A percentile compares a stretch with the other conserved stretches of the same genome.
Evolutionary conservation across 2,329 filamentous ascomycete species (phyloP).

Genomic region (Fusarium keratoplasticum): DNA sequence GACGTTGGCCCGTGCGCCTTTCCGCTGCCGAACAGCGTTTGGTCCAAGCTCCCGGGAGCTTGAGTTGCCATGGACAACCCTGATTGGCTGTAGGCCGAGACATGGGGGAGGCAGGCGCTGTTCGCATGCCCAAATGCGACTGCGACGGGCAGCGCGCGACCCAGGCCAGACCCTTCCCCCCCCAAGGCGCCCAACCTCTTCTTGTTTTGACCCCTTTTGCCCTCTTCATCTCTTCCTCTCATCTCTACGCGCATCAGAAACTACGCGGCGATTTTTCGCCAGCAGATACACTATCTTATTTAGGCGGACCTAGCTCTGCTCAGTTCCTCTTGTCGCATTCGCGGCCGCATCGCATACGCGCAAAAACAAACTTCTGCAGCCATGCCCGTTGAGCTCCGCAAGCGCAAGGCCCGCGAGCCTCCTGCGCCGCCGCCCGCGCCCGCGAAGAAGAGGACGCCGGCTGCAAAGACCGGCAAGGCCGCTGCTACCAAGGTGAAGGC

Average conservation of each 20-base stretch:
- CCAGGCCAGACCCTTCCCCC: constrained; percentile 19
- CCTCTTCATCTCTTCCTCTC: constrained; percentile 3
- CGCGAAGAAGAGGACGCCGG: constrained; percentile 51
- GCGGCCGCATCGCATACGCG: constrained; percentile 28
- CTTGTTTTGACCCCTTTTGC: constrained; percentile 31
- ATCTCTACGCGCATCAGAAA: constrained; percentile 22
- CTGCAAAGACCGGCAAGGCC: constrained; percentile 24
- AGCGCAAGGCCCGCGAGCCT: constrained; percentile 65
- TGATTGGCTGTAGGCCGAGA: constrained; percentile 43
- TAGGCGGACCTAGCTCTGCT: constrained; percentile 17
- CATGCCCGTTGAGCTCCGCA: constrained; percentile 71
- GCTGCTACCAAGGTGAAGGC: constrained; percentile 36
- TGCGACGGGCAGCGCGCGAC: constrained; percentile 36
- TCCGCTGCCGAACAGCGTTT: constrained; percentile 36
- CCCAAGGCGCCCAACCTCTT: constrained; percentile 41
- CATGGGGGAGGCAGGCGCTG: constrained; percentile 24
- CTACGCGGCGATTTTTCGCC: constrained; percentile 8
- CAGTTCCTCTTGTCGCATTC: constrained; percentile 24
- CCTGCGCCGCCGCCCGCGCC: constrained; percentile 57
- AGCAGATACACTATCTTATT: constrained; percentile 19
- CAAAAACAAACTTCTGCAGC: constrained; percentile 12
- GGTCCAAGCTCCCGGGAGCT: constrained; percentile 50
- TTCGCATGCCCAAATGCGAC: constrained; percentile 40
- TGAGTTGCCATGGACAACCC: constrained; percentile 23
- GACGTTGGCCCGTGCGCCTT: constrained; percentile 27